Percentiles rank a stretch among this genome's conserved stretches.
These are phyloP conservation scores for Colletotrichum sp. DNA, from an alignment of 2,329 filamentous ascomycete species.

Conservation along the genomic window DNA sequence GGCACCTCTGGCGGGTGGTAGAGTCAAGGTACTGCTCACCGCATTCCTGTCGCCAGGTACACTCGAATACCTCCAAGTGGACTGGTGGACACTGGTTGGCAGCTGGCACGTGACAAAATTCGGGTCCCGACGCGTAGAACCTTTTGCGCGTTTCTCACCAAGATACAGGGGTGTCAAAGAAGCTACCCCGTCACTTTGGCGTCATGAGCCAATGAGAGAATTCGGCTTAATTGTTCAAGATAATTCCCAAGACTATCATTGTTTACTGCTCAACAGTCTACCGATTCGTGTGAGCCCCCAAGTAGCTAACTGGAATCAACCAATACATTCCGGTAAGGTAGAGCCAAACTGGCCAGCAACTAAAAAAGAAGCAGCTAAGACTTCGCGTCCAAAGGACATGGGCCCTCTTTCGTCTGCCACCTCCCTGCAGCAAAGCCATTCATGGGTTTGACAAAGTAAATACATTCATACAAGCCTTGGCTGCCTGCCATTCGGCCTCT, in stretches of 20 bases:
- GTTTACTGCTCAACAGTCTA: background rate
- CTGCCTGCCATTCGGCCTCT: background rate
- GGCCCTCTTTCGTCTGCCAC: background rate
- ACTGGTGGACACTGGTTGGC: background rate
- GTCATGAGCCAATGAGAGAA: background rate
- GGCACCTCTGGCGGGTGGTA: background rate
- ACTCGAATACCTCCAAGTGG: background rate
- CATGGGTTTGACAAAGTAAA: background rate
- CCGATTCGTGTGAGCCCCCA: background rate
- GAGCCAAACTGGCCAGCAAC: background rate
- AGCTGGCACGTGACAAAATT: background rate
- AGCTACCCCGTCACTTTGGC: background rate
- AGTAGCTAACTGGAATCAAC: background rate
- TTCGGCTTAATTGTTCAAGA: background rate
- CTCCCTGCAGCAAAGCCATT: background rate
- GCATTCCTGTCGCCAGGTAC: background rate
- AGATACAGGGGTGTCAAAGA: background rate
- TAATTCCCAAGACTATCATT: background rate
- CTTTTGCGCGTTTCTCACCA: conserved; percentile 4
- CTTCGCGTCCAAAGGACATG: background rate
- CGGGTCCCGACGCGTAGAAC: conserved; percentile 2
- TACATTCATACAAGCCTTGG: background rate
- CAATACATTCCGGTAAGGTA: background rate
- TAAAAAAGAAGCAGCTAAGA: background rate
- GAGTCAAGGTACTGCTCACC: background rate